Evolutionary conservation across 805 yeast species (phyloP), one percentile per base, ranked within the genome.

Genomic region (Sugiyamaella mastotermitis): DNA sequence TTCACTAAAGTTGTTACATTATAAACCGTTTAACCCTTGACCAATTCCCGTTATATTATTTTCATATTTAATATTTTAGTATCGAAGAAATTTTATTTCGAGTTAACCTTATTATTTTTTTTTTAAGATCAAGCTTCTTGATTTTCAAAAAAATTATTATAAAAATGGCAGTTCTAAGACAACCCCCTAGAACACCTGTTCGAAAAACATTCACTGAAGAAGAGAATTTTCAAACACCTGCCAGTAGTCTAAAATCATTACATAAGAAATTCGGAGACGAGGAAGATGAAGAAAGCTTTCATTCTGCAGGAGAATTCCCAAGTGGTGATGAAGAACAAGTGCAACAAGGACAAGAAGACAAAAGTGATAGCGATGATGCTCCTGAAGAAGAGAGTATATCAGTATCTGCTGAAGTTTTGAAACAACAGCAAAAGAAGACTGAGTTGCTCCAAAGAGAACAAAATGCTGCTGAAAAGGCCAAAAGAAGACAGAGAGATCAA

Each of bases 361-460:
- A n/a, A 8, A 22, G 24, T 22, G 57, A 48, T 27, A 34, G 38
- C 29, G 64, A 60, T 42, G 60, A 53, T 32, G 64, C 64, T 3
- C 65, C 65, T 10, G 64, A 60, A 31, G 65, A 60, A 38, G 58
- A 54, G 30, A 42, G 51, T 7, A 43, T 56, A 33, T 28, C 35
- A 15, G 49, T 38, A 6, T 43, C 60, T 1, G 45, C 48, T 10
- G 35, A 36, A 31, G 33, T 30, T 24, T 17, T 24, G 40, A 24
- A 40, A 31, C 16, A 37, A 33, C 29, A 31, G 30, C 16, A 18
- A 11, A 28, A 39, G 14, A 45, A 43, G 26, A 39, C 22, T 20
- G 25, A 39, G 34, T 33, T 43, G 33, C 40, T 41, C 23, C 38
- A 41, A 19, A 21, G 37, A 25, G 35, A 38, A 19, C 28, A 36